Evolutionary conservation across 1,284 basidiomycete genomes (phyloP).

Genomic region (Marasmius fiardii): DNA sequence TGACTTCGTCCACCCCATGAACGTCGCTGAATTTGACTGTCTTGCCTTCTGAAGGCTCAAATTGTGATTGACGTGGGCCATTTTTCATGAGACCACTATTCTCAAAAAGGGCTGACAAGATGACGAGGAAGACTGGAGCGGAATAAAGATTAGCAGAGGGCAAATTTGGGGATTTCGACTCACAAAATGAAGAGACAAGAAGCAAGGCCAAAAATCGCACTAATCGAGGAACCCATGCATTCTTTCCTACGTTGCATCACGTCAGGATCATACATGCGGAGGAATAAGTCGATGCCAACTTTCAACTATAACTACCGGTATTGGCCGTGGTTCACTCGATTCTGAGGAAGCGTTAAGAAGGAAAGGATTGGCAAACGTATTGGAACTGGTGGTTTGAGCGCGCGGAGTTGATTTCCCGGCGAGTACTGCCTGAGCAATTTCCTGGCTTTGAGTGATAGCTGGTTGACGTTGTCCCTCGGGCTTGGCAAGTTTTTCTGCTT

Average conservation of each 20-base stretch:
- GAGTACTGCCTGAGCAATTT: slow-evolving; percentile 58
- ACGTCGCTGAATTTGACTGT: slow-evolving; percentile 89
- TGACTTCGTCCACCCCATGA: slow-evolving; percentile 93
- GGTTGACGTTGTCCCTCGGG: slow-evolving; percentile 3
- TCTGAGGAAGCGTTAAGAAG: slow-evolving; percentile 39
- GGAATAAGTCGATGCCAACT: slow-evolving; percentile 32
- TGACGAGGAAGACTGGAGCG: slow-evolving; percentile 67
- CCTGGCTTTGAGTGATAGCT: slow-evolving; percentile 28
- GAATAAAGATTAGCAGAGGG: slow-evolving; percentile 8
- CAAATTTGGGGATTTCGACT: slow-evolving; percentile 20
- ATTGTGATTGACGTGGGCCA: slow-evolving; percentile 72
- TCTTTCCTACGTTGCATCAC: slow-evolving; percentile 48
- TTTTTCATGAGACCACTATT: slow-evolving; percentile 90
- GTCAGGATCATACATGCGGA: slow-evolving; percentile 1
- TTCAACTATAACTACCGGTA: slow-evolving; percentile 79
- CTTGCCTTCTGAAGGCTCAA: slow-evolving; percentile 75
- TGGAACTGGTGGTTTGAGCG: slow-evolving; percentile 25
- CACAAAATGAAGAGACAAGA: slow-evolving; percentile 50
- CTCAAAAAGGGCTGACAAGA: slow-evolving; percentile 86
- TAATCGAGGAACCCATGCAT: slow-evolving; percentile 59
- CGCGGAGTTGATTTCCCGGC: slow-evolving; percentile 27
- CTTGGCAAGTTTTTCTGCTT: not conserved
- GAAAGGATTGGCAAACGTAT: slow-evolving; percentile 40
- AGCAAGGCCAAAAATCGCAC: slow-evolving; percentile 58
- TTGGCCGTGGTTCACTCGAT: slow-evolving; percentile 45